Evolutionary conservation across 106 monocot species (phyloP).

Genomic region (Allium fistulosum): DNA sequence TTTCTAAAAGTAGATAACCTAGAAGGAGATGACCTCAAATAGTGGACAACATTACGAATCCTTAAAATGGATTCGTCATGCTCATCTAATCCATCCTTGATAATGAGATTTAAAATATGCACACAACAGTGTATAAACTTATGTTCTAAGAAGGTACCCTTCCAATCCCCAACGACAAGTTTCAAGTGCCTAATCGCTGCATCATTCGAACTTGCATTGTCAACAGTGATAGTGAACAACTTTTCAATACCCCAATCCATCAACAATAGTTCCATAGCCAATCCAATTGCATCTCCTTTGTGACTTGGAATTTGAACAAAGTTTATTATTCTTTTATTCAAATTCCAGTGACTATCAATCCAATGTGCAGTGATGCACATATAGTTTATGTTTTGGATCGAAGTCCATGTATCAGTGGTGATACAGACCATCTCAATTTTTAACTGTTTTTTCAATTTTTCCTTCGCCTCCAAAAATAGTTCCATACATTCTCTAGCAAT

Average conservation of each 20-base stretch:
- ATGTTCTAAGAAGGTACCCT: background rate
- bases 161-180: too few relatives aligned
- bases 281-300: conserved; percentile 9
- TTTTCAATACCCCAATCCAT: background rate
- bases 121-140: conserved; percentile 3
- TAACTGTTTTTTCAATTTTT: background rate
- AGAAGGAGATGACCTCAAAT: conserved; percentile 10
- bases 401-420: background rate
- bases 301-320: conserved; percentile 5
- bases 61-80: background rate
- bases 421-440: conserved; percentile 3
- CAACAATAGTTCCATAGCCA: background rate
- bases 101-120: conserved; percentile 4
- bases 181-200: background rate
- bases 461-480: background rate
- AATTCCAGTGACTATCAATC: conserved; percentile 7
- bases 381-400: conserved; percentile 11
- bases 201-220: conserved; percentile 14
- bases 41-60: background rate
- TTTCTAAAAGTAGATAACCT: conserved; percentile 3
- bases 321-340: conserved; percentile 13
- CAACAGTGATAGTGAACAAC: background rate
- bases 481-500: background rate
- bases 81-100: conserved; percentile 1
- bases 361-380: conserved; percentile 13